These are phyloP conservation scores for Anthoceros angustus DNA, from an alignment of 225 moss, liverwort and hornwort species.

Conservation along the genomic window DNA sequence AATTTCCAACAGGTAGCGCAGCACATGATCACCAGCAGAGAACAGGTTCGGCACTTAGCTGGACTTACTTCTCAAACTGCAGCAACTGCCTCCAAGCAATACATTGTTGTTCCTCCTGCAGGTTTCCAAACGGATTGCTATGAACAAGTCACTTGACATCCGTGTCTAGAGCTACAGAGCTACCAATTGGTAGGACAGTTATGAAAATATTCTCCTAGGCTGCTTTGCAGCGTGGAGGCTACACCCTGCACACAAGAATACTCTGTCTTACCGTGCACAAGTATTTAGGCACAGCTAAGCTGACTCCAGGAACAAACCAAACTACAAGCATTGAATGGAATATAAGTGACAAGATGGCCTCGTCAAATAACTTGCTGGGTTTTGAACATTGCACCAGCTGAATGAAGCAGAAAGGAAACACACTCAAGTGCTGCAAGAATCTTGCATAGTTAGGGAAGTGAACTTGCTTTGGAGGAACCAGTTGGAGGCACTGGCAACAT, in stretches of 20 bases:
- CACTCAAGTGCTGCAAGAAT: too few relatives aligned
- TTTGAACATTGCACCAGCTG: too few relatives aligned
- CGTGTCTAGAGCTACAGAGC: too few relatives aligned
- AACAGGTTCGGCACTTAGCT: neutral
- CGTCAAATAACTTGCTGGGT: neutral
- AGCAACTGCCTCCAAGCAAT: constrained; percentile 77
- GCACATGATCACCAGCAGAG: neutral
- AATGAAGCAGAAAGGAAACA: too few relatives aligned
- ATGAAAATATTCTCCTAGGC: too few relatives aligned
- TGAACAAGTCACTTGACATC: too few relatives aligned
- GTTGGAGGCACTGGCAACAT: constrained; percentile 81
- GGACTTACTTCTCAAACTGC: constrained; percentile 74
- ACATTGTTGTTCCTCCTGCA: constrained; percentile 89
- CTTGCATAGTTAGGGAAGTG: constrained; percentile 24
- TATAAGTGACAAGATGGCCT: neutral
- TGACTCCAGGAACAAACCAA: too few relatives aligned
- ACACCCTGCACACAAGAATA: neutral
- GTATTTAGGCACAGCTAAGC: too few relatives aligned
- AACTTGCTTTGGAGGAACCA: constrained; percentile 73
- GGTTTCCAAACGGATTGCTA: neutral
- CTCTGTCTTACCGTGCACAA: neutral
- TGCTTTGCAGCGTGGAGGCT: too few relatives aligned
- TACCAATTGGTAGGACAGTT: too few relatives aligned
- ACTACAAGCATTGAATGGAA: neutral
- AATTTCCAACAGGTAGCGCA: neutral